Base-by-base conservation (phyloP, 352 stramenopile genomes). In the Peronospora destructor region DNA sequence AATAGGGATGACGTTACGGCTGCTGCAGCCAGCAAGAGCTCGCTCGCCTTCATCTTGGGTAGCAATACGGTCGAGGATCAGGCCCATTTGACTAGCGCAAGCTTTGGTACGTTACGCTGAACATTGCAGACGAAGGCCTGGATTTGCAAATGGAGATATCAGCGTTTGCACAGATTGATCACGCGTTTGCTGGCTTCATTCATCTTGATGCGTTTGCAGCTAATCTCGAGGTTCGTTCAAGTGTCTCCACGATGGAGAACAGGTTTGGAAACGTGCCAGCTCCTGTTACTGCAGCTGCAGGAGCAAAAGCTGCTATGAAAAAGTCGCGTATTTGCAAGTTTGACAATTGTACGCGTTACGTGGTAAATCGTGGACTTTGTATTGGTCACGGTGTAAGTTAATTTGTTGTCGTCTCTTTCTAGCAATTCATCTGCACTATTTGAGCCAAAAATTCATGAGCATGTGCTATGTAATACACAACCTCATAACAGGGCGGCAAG, bases 281-380 rank as follows among this genome's bases (percentile, higher is more conserved):
- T 5, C 39, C 49, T 11, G 37, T 3, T 23, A 3, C 47, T 5
- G 29, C 32, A 5, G 36, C 44, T 10, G 36, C 51, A 12, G 39
- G 17, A 35, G 11, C 45, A 9, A 62, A 59, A 16, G 19, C 39
- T 41, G 33, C 64, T 12, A 58, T 83, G 17, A 83, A 86, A 49
- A 84, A 81, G 32, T 86, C 77, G 48, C 73, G 79, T 21, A 84
- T 85, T 30, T 91, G 80, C 64, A 85, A 85, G 52, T 70, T 84
- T 42, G 70, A 87, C 7, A 71, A 72, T 49, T 91, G 80, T 59
- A 86, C 73, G 16, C 72, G 73, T 30, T 88, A 87, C 50, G 73
- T 86, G 32, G 73, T 87, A 21, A 85, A 86, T 57, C 76, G 77
- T 37, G 78, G 81, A 11, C 66, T 86, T 11, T 91, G 77, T 46